Base-by-base conservation (phyloP, 441 rosid genomes). In the Aquilaria agallochum region DNA sequence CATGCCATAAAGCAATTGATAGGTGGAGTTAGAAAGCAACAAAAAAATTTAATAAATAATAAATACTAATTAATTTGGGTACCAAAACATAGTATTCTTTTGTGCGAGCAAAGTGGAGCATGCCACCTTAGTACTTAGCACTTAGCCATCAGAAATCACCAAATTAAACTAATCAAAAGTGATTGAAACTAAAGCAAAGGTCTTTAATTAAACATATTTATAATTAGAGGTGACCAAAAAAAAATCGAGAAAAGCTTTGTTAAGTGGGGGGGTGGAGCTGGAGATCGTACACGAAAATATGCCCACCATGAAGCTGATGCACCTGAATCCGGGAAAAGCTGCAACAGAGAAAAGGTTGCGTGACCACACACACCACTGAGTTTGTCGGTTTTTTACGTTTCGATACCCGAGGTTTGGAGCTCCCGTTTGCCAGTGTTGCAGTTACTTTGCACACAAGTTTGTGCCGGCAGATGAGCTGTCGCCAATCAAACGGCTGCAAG, bases 71-170 rank as follows among this genome's bases (percentile, higher is more conserved):
- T 2, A 46, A 34, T 47, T 20, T 12, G 65, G 46, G 69, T 47
- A 42, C 53, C 51, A 56, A 59, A 54, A 64, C 62, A 45, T 58
- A 15, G 72, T 44, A 47, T 68, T 63, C 45, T 55, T 54, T 61
- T 77, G 83, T 51, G 70, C 46, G 66, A 50, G 65, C 64, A 75
- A 78, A 78, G 83, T 65, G 79, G 69, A 76, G 79, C 83, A 81
- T 74, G 74, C 74, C 79, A 71, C 83, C 79, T 54, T 54, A 63
- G 44, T 74, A 65, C 78, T 74, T 61, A 67, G 72, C 76, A 36
- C 42, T 36, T 36, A 64, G 69, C 74, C 63, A 50, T 4, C 9
- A 42, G 62, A 71, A 48, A 48, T 36, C 42, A 69, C 57, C 15
- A 60, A 9, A 15, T 33, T 57, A 45, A 47, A 68, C 27, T 36